Base-by-base conservation (phyloP, 2,329 filamentous ascomycete genomes). In the Claviceps sp. region DNA sequence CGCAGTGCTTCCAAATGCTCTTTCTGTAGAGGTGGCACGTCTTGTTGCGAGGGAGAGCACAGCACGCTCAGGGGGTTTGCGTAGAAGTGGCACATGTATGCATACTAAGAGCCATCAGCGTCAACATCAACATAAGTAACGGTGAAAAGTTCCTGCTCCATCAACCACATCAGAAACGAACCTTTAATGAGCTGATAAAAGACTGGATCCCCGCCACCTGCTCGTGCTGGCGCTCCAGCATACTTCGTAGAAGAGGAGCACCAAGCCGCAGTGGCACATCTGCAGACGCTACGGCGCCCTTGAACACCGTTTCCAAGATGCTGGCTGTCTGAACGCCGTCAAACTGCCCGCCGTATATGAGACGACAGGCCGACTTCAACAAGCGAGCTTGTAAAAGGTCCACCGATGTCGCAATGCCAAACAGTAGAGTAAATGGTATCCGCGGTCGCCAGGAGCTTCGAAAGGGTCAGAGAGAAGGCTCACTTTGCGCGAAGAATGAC, bases 61-160 rank as follows among this genome's bases (percentile, higher is more conserved):
- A 91, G 73, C 4, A 88, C 65, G 55, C 82, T 87, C 3, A 89
- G 70, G 1, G 84, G 79, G 58, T 89, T 91, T 41, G 84, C 85
- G 59, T 88, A 91, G 61, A 87, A 91, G 63, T 89, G 85, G 53
- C 84, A 87, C 86, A 94, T 90, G 62, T 89, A 88, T 1, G 84
- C 81, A 67, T 91, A 93, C 78, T 88, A 46, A 48, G 20, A 45
- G n/a, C 22, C 18, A 42, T 53, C 48, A 52, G 52, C n/a, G 16
- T 34, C 20, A 11, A 41, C 30, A 14, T 16, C 40, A 13, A 30
- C 5, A 9, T 16, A 26, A 48, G 8, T 34, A 34, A 11, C 30
- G 30, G 30, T 9, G 30, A 8, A 9, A 4, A 11, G 2, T 30
- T 30, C 9, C 8, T 34, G 3, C 11, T 34, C 1, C 30, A 8